phyloP scores from a whole-genome alignment of 352 stramenopile genomes.

The Phytophthora pseudosyringae region DNA sequence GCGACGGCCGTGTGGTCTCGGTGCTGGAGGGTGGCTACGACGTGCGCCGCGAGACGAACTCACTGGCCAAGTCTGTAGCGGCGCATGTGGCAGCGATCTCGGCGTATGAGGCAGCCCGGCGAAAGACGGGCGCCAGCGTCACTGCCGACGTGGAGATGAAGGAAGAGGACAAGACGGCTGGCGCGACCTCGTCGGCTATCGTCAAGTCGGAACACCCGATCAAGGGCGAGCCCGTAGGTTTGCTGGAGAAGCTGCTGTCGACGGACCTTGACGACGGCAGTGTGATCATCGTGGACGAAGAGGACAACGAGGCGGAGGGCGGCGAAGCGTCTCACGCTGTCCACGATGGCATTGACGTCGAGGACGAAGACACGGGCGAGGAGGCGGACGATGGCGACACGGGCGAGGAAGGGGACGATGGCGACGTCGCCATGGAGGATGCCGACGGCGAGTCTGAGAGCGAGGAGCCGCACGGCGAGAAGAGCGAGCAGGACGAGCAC shows the following conservation, averaged over 20 bases:
- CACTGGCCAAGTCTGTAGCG: conserved; percentile 80
- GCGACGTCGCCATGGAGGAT: conserved; percentile 28
- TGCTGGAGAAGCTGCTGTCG: conserved; percentile 59
- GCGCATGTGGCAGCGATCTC: conserved; percentile 81
- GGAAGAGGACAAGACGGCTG: conserved; percentile 25
- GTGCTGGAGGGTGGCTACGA: conserved; percentile 90
- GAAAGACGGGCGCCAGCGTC: conserved; percentile 18
- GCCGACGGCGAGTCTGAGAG: conserved; percentile 11
- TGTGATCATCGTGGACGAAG: conserved; percentile 70
- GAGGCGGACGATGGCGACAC: conserved; percentile 43
- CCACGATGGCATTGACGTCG: conserved; percentile 16
- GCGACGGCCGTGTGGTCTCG: conserved; percentile 81
- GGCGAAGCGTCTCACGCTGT: conserved; percentile 12
- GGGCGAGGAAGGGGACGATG: conserved; percentile 39
- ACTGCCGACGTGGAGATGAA: conserved; percentile 40
- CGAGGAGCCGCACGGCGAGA: conserved; percentile 14
- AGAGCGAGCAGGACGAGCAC: conserved; percentile 22
- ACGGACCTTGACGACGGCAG: conserved; percentile 53
- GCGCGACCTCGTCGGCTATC: not conserved
- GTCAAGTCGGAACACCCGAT: conserved; percentile 32
- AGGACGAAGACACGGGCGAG: conserved; percentile 13
- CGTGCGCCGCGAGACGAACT: conserved; percentile 81
- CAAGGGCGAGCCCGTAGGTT: conserved; percentile 40
- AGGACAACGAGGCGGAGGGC: conserved; percentile 44
- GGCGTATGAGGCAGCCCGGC: conserved; percentile 54